A percentile compares a stretch with the other conserved stretches of the same genome.
These are phyloP conservation scores for Kwoniella newhampshirensis DNA, from an alignment of 768 basidiomycete species.

Conservation along the genomic window DNA sequence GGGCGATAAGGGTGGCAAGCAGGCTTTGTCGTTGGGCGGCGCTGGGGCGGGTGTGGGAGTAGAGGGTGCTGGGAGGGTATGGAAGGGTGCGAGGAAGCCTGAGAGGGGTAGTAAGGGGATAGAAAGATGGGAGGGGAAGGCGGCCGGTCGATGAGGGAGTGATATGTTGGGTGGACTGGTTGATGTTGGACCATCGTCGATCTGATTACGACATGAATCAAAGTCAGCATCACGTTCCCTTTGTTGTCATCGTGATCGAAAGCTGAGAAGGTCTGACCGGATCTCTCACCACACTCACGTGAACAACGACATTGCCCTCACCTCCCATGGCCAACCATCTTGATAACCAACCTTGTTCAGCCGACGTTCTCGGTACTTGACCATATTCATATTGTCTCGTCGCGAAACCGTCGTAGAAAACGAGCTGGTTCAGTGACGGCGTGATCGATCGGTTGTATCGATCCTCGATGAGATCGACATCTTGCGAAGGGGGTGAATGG, in stretches of 20 bases:
- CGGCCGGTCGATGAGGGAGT: constrained; percentile 48
- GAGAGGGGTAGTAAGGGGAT: constrained; percentile 24
- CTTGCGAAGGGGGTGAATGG: too few species aligned
- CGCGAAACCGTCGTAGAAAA: too few species aligned
- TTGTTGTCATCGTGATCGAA: neutral
- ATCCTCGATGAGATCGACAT: too few species aligned
- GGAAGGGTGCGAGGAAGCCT: constrained; percentile 31
- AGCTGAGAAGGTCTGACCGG: neutral
- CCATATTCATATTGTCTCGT: too few species aligned
- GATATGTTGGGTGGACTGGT: constrained; percentile 34
- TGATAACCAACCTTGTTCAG: constrained; percentile 22
- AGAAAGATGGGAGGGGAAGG: constrained; percentile 41
- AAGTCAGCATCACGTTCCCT: neutral
- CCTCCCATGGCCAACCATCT: constrained; percentile 42
- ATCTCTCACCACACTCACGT: constrained; percentile 28
- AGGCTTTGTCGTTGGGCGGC: constrained; percentile 15
- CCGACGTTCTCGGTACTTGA: neutral
- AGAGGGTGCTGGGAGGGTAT: constrained; percentile 14
- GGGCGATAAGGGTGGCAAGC: constrained; percentile 31
- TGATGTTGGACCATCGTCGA: constrained; percentile 1
- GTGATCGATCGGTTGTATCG: too few species aligned
- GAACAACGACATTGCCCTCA: constrained; percentile 37
- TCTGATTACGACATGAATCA: neutral
- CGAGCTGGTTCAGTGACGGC: too few species aligned
- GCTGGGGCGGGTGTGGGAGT: too few species aligned